Base-by-base conservation (phyloP, 306 rosid genomes). In the Chamaecrista fasciculata region DNA sequence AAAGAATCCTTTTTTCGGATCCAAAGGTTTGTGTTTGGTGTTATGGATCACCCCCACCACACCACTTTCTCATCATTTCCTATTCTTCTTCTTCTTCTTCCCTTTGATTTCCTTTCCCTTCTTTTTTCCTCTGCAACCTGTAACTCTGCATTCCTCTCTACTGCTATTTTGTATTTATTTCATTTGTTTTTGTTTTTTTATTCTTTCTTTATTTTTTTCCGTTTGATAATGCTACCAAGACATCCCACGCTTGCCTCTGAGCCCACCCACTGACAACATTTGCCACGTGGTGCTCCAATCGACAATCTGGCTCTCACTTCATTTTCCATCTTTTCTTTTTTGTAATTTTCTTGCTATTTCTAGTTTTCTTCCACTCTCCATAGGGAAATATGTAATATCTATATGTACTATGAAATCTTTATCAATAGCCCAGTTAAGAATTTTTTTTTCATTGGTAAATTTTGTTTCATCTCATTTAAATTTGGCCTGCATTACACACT, bases 1-100 rank as follows among this genome's bases (percentile, higher is more conserved):
- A 73, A 62, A 67, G 12, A 62, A 70, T 52, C 14, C 33, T 55
- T 51, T 50, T 83, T 79, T 66, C 67, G 86, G 90, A 85, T 86
- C 89, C 85, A 77, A 80, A 74, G 76, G 72, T 62, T 50, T 42
- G 16, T 6, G 23, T 29, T 37, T 62, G 43, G 18, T 59, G 26
- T 50, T 73, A 55, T 74, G 69, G 73, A 26, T 67, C 61, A 67
- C 57, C 59, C 66, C 49, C 77, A 67, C 50, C 74, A 69, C 57
- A 71, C 73, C 74, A 49, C 42, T 66, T 65, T 60, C 36, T 73
- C 75, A 63, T 69, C 82, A 81, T 76, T 68, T 60, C 23, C 9
- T 28, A 72, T 20, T 43, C 52, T 29, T 15, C 16, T 12, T 42
- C 52, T 2, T 51, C 1, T 2, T 53, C 40, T 46, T 11, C 42